Base-by-base conservation (phyloP, 148 eudicot species). In the Tetragonia tetragonoides region DNA sequence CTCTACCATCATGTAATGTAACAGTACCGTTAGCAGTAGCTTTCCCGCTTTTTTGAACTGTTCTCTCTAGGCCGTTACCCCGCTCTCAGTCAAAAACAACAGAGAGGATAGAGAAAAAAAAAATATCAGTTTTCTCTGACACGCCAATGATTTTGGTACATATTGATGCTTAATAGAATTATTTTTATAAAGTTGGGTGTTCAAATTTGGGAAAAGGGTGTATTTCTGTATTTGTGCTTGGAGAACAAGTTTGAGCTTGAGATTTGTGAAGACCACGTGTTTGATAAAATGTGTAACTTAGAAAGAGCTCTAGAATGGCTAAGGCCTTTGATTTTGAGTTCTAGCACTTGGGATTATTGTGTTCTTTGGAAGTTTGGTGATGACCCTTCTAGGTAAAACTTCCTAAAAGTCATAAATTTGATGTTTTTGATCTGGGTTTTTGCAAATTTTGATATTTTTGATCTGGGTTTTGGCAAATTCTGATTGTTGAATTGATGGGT, bases 301-400 rank as follows among this genome's bases (percentile, higher is more conserved):
- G 87, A 91, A 57, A 82, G 57, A 69, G 84, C 82, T n/a, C 23
- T 90, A 41, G 86, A 87, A 51, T 75, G 83, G 83, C 83, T 92
- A 53, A 84, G 94, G 56, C 88, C 92, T 15, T 78, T 87, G 23
- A 79, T 90, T 66, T 66, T 83, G 71, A 79, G 78, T 7, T 81
- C 80, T 16, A 74, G 75, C n/a, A 79, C 72, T 20, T 95, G 99
- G 99, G 97, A 95, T 67, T 95, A 86, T 75, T 87, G 90, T 75
- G 91, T 91, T 21, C 78, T 92, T 79, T 95, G 99, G 99, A 87
- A 85, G 73, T 70, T 88, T 65, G 92, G 88, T 28, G 90, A 89
- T 81, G 96, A 91, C 66, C 89, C 94, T 68, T 92, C 94, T 47
- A 95, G 99, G 99, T 89, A 81, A 6, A 41, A 34, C 17, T 53